Conservation (phyloP, 371 early-diverging fungal species). For the Rozella allomycis region DNA sequence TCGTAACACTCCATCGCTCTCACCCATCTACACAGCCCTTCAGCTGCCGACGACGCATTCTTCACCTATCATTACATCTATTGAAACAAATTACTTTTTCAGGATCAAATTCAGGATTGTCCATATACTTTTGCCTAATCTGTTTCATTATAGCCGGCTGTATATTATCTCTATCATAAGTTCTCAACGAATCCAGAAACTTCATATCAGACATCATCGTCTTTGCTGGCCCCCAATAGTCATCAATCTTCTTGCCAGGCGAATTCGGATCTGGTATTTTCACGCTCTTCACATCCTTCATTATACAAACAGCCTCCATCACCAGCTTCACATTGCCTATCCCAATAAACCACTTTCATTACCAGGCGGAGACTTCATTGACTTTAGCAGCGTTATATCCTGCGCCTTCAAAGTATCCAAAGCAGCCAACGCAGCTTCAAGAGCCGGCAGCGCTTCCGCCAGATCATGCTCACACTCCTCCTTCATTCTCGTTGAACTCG, state of each 20-base stretch:
- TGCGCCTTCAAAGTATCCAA: constrained; percentile 25
- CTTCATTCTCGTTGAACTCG: constrained; percentile 19
- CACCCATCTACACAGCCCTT: constrained; percentile 30
- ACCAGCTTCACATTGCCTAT: constrained; percentile 29
- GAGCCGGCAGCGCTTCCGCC: constrained; percentile 25
- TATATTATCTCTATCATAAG: constrained; percentile 30
- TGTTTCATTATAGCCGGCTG: constrained; percentile 21
- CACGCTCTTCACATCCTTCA: constrained; percentile 30
- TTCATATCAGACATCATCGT: constrained; percentile 22
- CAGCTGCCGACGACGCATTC: constrained; percentile 29
- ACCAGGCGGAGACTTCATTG: constrained; percentile 28
- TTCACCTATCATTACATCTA: too few species aligned
- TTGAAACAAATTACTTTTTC: too few species aligned
- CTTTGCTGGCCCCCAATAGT: constrained; percentile 23
- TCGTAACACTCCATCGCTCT: constrained; percentile 29
- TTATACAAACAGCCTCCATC: constrained; percentile 29
- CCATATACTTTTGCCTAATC: constrained; percentile 25
- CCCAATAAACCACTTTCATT: too few species aligned
- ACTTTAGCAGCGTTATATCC: constrained; percentile 26
- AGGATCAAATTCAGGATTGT: constrained; percentile 30
- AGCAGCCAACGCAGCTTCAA: constrained; percentile 21
- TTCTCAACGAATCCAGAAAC: constrained; percentile 17
- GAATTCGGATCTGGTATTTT: constrained; percentile 28
- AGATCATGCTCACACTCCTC: constrained; percentile 27
- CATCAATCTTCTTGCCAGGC: constrained; percentile 27